Conservation (phyloP, 306 rosid species). For the Leucaena leucocephala region DNA sequence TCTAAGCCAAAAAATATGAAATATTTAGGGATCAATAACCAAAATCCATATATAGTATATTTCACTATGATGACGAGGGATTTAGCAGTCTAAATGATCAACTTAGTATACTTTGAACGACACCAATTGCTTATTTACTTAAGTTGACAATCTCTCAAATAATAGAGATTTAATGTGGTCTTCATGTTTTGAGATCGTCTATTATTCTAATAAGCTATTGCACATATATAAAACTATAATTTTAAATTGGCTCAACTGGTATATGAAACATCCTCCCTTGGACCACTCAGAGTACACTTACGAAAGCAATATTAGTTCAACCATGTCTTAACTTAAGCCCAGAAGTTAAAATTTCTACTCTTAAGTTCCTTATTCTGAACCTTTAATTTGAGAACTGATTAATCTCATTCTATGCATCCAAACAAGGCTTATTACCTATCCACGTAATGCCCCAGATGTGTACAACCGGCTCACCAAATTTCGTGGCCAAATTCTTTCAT, state of each 20-base stretch:
- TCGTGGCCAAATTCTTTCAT: no score
- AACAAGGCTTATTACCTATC: no score
- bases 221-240: slow-evolving; percentile 17
- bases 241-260: background rate
- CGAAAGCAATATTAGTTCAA: no score
- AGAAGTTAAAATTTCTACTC: no score
- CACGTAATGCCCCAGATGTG: no score
- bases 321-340: no score
- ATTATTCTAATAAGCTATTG: slow-evolving; percentile 6
- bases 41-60: background rate
- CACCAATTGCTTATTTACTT: background rate
- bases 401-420: no score
- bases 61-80: background rate
- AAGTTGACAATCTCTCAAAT: background rate
- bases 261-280: no score
- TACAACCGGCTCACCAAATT: no score
- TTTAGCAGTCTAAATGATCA: background rate
- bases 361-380: no score
- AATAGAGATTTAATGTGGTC: background rate
- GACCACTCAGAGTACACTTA: no score
- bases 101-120: slow-evolving; percentile 1
- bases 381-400: no score
- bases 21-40: slow-evolving; percentile 12
- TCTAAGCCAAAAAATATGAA: slow-evolving; percentile 21
- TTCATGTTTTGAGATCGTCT: background rate